These are phyloP conservation scores for Cicer bijugum DNA, from an alignment of 306 rosid genomes.

Conservation along the genomic window DNA sequence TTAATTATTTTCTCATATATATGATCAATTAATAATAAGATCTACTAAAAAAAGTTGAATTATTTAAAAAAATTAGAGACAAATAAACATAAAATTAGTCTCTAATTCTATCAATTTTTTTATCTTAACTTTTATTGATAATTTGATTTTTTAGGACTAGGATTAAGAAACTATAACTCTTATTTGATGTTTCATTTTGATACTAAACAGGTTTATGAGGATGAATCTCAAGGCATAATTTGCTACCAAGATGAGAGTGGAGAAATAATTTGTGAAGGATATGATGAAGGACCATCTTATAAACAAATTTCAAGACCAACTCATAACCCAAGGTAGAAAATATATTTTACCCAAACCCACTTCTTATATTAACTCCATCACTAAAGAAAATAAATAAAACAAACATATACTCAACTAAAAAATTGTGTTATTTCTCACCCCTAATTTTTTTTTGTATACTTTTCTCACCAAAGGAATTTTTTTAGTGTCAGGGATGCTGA, in stretches of 20 bases:
- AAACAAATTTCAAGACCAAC: constrained; percentile 55
- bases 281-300: constrained; percentile 83
- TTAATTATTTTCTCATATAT: neutral
- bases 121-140: neutral
- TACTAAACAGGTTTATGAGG: constrained; percentile 76
- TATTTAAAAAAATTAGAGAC: neutral
- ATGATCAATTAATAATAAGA: neutral
- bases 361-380: neutral
- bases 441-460: too few species aligned
- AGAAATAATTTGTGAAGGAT: constrained; percentile 88
- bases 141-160: neutral
- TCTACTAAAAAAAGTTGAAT: neutral
- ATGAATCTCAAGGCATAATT: constrained; percentile 70
- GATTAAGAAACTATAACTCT: constrained; percentile 1
- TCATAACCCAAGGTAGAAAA: constrained; percentile 54
- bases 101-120: neutral
- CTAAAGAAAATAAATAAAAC: too few species aligned
- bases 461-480: constrained; percentile 1
- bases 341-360: neutral
- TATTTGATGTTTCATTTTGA: constrained; percentile 34
- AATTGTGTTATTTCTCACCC: too few species aligned
- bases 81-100: neutral
- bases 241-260: constrained; percentile 86
- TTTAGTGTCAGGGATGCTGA: constrained; percentile 61
- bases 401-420: too few species aligned